Base-by-base conservation (phyloP, 2,329 filamentous ascomycete genomes). In the Venturia nashicola region DNA sequence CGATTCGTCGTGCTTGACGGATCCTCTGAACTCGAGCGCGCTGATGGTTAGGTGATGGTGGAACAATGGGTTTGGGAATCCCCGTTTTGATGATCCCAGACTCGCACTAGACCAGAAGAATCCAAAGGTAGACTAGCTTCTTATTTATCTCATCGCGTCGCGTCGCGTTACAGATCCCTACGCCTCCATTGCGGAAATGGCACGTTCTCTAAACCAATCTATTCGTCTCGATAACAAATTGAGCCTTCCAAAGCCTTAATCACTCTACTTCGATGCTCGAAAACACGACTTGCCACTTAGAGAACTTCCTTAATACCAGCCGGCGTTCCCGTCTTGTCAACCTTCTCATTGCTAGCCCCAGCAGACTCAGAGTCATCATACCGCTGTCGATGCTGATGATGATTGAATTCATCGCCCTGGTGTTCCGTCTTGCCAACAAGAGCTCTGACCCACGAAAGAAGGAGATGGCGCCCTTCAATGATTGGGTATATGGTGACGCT, bases 381-480 rank as follows among this genome's bases (percentile, higher is more conserved):
- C 39, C 36, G 36, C 59, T 27, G 59, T 32, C 36, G 36, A 42
- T 44, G 59, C 39, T 60, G 59, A 44, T 60, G 59, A 12, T 60
- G 59, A 60, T 60, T 39, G 23, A 60, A 27, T 27, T 44, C 39
- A 44, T 60, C 59, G 14, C 59, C 27, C 9, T 34, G 36, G 12
- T 60, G n/a, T 60, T n/a, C 59, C 12, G 20, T 60, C 59, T 43
- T 60, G 11, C 59, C 59, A 60, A 60, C 23, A 14, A 60, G 59
- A 60, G 59, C 59, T 39, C 11, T 23, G n/a, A 44, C 14, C 59
- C 39, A 60, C 2, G 42, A 44, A 3, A 60, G 39, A 60, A 60
- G 36, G 34, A 60, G 36, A 27, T 60, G 59, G 14, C 61, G 46
- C 18, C 61, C 61, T 42, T 63, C 61, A 54, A 54, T 55, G n/a